Percentiles rank a stretch among this genome's conserved stretches.
phyloP scores from a whole-genome alignment of 2,329 filamentous ascomycete genomes.

The Tolypocladium sp. region DNA sequence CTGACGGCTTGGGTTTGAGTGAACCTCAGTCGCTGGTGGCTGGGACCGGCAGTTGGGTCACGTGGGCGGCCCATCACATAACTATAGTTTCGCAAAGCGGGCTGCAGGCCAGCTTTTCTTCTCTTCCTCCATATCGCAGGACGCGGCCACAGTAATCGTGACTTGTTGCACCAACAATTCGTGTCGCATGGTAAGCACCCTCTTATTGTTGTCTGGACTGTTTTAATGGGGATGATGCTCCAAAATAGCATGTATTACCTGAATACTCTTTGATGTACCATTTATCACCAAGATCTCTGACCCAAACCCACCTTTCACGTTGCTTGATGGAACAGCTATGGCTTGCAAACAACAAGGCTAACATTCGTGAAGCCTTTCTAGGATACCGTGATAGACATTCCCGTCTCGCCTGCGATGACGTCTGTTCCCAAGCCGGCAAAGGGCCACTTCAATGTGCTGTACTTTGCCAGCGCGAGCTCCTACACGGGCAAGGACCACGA shows the following conservation, averaged over 20 bases:
- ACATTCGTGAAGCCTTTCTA: not conserved
- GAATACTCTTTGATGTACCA: conserved; percentile 45
- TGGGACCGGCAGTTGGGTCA: not conserved
- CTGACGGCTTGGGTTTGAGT: too few relatives aligned
- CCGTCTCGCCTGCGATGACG: conserved; percentile 18
- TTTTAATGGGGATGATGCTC: conserved; percentile 37
- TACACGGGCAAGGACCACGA: conserved; percentile 63
- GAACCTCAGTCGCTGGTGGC: not conserved
- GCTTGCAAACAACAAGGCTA: conserved; percentile 1
- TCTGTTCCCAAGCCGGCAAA: conserved; percentile 37
- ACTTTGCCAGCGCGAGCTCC: conserved; percentile 68
- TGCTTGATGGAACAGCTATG: conserved; percentile 2
- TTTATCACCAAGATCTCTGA: conserved; percentile 70
- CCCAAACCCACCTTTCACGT: conserved; percentile 16
- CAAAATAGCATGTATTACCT: conserved; percentile 50
- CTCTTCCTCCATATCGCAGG: not conserved
- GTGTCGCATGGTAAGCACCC: conserved; percentile 5
- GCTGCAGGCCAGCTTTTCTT: not conserved
- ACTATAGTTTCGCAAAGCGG: not conserved
- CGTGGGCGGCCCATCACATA: not conserved
- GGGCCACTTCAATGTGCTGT: conserved; percentile 70
- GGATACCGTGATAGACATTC: not conserved
- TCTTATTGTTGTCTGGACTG: conserved; percentile 4
- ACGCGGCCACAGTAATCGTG: not conserved
- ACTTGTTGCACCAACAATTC: not conserved